Base-by-base conservation (phyloP, 1,284 basidiomycete species). In the Ustilago shanxiensis region DNA sequence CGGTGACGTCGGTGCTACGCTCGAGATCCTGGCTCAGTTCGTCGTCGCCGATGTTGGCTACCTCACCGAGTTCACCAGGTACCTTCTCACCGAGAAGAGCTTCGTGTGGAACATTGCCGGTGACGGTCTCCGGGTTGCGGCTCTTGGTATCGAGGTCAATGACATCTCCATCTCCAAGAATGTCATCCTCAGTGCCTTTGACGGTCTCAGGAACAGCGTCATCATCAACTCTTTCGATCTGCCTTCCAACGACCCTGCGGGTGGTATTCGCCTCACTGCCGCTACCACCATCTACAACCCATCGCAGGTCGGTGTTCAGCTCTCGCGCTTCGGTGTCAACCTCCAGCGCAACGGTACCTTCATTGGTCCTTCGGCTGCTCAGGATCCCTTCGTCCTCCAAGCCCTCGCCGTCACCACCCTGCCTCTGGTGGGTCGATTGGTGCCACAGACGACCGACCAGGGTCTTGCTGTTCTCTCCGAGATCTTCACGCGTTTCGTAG, bases 51-150 rank as follows among this genome's bases (percentile, higher is more conserved):
- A 92, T 77, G 88, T 91, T 18, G 88, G 86, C 49, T 89, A 89
- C 66, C 86, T 93, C 63, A 89, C 91, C 28, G 88, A 89, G 35
- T 93, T 93, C 83, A 92, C 92, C 0, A 90, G 87, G 88, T 89
- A 69, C 45, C 86, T 93, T 62, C 88, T 93, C 6, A 92, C 90
- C 0, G 87, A 91, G 72, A 90, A 91, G 77, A 89, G 89, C 14
- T 93, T 93, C 81, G 89, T 90, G 20, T 93, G 92, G 92, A 88
- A 89, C 33, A 93, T 93, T 75, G 88, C 89, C 18, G 91, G 90
- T n/a, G 88, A 90, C 41, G 91, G 92, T 79, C 84, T 93, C 41
- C 89, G 88, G 44, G 90, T 91, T 88, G 74, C 75, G 13, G 87
- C 87, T 18, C 73, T 87, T 6, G 86, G 86, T 39, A 87, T 86